Base-by-base conservation (phyloP, 306 rosid species). In the Cotoneaster glaucophyllus region DNA sequence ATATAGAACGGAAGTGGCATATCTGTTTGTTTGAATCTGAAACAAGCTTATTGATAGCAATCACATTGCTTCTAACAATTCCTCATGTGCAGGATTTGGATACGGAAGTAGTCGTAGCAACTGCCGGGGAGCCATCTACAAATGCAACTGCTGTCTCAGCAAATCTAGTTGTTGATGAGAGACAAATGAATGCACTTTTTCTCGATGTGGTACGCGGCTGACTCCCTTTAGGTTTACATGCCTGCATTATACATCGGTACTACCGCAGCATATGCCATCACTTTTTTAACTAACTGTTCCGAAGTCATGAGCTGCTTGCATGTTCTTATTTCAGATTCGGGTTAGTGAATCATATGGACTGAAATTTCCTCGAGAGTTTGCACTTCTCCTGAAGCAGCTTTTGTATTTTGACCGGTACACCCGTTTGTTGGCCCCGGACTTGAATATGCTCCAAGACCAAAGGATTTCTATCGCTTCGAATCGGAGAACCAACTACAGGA, bases 101-200 rank as follows among this genome's bases (percentile, higher is more conserved):
- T 85, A 92, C 96, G 15, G 97, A 95, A 83, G 74, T 95, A 82
- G 89, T 92, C 71, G 86, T 92, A 79, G 97, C 92, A 70, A 79
- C 96, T 63, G 85, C 83, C 41, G 86, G 92, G 85, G 91, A 90
- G 48, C 71, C 92, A 31, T 57, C 68, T 26, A 78, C 88, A 63
- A 80, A 67, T 28, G 85, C 96, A 57, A 84, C 97, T 24, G 91
- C 97, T 74, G 90, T 90, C 29, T 84, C 97, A 73, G 97, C 99
- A 31, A 92, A 92, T 84, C 74, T 95, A 56, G 80, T 92, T 44
- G 85, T 88, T 71, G 99, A 95, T 65, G 97, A 95, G 85, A 90
- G 99, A 86, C 99, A 95, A 87, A 95, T 95, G 98, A 95, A 95
- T 85, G 96, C 97, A 29, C 93, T 92, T 77, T 95, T 95, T 86